Conservation (phyloP, 2,329 filamentous ascomycete species). For the Apiospora saccharicola region DNA sequence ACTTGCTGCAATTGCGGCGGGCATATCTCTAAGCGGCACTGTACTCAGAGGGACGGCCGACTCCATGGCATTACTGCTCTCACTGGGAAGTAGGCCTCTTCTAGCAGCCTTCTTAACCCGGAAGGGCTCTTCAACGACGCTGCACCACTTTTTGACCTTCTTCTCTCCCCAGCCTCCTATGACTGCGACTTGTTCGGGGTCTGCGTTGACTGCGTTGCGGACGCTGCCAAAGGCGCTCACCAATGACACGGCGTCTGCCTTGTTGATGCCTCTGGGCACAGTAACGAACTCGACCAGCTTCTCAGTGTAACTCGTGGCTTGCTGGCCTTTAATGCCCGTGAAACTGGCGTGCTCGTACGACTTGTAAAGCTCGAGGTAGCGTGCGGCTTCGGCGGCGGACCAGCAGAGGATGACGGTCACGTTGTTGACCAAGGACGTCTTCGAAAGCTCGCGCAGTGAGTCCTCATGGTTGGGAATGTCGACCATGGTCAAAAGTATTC, state of each 20-base stretch:
- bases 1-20: constrained; percentile 34
- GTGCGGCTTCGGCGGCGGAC: constrained; percentile 90
- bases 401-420: constrained; percentile 92
- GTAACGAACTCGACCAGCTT: constrained; percentile 93
- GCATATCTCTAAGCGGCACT: constrained; percentile 52
- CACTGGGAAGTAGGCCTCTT: constrained; percentile 40
- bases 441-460: constrained; percentile 85
- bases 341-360: constrained; percentile 86
- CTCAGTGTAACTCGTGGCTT: constrained; percentile 84
- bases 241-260: constrained; percentile 88
- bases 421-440: constrained; percentile 91
- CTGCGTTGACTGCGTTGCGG: constrained; percentile 84
- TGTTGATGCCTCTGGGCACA: constrained; percentile 87
- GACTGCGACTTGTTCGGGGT: constrained; percentile 81
- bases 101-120: constrained; percentile 75
- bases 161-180: constrained; percentile 95
- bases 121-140: constrained; percentile 85
- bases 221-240: constrained; percentile 93
- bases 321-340: constrained; percentile 83
- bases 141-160: constrained; percentile 88
- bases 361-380: constrained; percentile 95
- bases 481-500: constrained; percentile 88
- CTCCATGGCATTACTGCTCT: constrained; percentile 41
- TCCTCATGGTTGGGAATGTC: constrained; percentile 97
- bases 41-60: constrained; percentile 50